phyloP scores from a whole-genome alignment of 1,139 yeast genomes.

The Diutina rugosa region DNA sequence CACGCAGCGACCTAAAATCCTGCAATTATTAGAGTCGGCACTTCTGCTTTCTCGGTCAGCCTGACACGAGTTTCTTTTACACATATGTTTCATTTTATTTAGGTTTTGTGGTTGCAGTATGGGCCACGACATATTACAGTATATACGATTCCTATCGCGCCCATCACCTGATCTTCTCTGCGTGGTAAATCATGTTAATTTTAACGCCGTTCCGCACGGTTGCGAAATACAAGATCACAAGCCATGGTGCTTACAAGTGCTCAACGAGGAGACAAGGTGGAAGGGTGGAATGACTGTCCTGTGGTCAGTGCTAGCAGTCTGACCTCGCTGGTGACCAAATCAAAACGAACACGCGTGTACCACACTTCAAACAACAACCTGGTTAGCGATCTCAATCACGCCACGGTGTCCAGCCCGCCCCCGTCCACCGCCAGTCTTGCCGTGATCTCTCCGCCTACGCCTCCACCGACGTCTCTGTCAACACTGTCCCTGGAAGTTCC shows the following conservation, averaged over 20 bases:
- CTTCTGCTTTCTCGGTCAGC: constrained; percentile 4
- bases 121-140: not conserved
- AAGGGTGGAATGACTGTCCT: constrained; percentile 40
- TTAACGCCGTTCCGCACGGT: not conserved
- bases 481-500: not conserved
- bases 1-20: constrained; percentile 46
- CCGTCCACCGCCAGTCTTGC: constrained; percentile 4
- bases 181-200: not conserved
- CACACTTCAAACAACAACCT: not conserved
- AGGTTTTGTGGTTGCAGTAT: not conserved
- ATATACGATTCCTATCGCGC: not conserved
- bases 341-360: not conserved
- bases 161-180: not conserved
- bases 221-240: not conserved
- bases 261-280: constrained; percentile 27
- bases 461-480: not conserved
- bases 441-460: not conserved
- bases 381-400: constrained; percentile 3
- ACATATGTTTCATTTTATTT: not conserved
- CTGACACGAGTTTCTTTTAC: not conserved
- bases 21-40: constrained; percentile 33
- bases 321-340: not conserved
- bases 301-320: constrained; percentile 5
- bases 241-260: constrained; percentile 17
- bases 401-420: constrained; percentile 3